Evolutionary conservation across 805 yeast species (phyloP).

Genomic region (Cyberlindnera mycetangii): DNA sequence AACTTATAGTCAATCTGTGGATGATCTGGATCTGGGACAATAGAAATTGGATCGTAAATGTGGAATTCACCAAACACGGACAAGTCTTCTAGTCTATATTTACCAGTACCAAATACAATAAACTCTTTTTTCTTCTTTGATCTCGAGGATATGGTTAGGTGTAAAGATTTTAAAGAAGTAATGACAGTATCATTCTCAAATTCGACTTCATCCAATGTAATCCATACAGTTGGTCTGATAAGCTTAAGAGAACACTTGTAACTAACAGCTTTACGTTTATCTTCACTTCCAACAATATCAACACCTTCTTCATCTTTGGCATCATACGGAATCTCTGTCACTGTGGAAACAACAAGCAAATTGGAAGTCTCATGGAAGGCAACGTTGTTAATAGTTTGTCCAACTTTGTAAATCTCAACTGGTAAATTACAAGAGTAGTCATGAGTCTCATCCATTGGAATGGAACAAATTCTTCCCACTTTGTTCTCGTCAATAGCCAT

Average conservation of each 20-base stretch:
- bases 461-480: conserved; percentile 54
- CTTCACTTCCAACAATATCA: conserved; percentile 54
- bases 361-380: conserved; percentile 67
- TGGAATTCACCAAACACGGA: conserved; percentile 76
- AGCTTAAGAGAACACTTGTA: conserved; percentile 61
- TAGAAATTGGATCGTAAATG: conserved; percentile 70
- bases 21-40: conserved; percentile 83
- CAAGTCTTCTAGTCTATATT: conserved; percentile 74
- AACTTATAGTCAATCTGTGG: conserved; percentile 82
- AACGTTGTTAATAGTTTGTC: conserved; percentile 61
- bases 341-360: conserved; percentile 60
- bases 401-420: conserved; percentile 47
- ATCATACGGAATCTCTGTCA: conserved; percentile 54
- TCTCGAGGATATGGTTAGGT: conserved; percentile 36
- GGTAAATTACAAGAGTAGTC: conserved; percentile 64
- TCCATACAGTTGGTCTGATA: conserved; percentile 70
- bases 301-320: conserved; percentile 75
- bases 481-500: conserved; percentile 69
- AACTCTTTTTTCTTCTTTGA: conserved; percentile 54
- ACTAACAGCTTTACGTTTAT: conserved; percentile 51
- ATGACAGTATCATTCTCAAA: conserved; percentile 64
- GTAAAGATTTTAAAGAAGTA: conserved; percentile 34
- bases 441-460: conserved; percentile 35
- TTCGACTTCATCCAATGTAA: conserved; percentile 65
- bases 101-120: conserved; percentile 76